Conservation (phyloP, 441 rosid genomes). For the Flueggea neowawraea region DNA sequence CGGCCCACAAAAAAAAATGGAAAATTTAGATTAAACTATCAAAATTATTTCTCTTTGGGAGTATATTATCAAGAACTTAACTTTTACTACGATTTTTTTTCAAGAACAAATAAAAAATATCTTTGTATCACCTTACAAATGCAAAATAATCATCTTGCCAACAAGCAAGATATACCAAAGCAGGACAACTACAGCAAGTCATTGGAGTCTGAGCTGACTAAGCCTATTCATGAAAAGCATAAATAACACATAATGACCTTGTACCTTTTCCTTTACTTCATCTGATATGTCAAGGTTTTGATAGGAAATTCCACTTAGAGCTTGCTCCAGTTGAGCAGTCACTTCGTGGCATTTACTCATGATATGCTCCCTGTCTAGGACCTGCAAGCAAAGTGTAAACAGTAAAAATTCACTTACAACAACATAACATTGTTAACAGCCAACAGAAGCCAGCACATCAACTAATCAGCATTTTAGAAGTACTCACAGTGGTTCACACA, state of each 20-base stretch:
- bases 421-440: background rate
- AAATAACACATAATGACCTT: constrained; percentile 2
- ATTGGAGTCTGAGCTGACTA: no score
- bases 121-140: no score
- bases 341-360: constrained; percentile 62
- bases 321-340: constrained; percentile 67
- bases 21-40: no score
- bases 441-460: background rate
- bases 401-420: background rate
- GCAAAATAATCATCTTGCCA: no score
- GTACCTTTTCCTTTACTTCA: constrained; percentile 97
- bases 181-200: no score
- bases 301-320: constrained; percentile 59
- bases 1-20: no score
- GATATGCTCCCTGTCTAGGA: constrained; percentile 74
- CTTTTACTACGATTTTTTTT: no score
- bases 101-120: no score
- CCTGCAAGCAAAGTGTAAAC: constrained; percentile 44
- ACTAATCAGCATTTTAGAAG: background rate
- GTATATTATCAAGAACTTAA: no score
- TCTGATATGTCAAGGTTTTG: constrained; percentile 83
- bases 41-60: no score
- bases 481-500: no score
- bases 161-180: no score
- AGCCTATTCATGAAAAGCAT: background rate